Evolutionary conservation across 2,329 filamentous ascomycete genomes (phyloP).

Genomic region (Beauveria australis): DNA sequence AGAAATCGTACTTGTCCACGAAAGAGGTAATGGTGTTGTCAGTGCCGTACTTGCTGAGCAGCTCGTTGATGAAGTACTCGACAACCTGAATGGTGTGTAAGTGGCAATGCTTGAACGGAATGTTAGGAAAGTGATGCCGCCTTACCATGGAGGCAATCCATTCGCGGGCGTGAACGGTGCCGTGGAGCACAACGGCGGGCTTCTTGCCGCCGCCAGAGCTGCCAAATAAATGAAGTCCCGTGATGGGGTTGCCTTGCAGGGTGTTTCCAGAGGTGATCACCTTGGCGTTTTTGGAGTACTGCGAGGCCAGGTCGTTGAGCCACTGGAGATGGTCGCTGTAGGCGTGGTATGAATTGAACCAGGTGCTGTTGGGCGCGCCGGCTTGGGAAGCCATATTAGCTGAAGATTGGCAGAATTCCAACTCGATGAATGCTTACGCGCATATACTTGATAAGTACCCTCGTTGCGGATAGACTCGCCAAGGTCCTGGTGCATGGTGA

Average conservation of each 20-base stretch:
- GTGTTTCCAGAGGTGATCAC: slow-evolving; percentile 42
- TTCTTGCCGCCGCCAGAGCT: slow-evolving; percentile 31
- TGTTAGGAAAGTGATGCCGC: not conserved
- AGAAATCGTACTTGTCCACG: slow-evolving; percentile 57
- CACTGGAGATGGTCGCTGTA: slow-evolving; percentile 43
- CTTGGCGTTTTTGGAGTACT: slow-evolving; percentile 36
- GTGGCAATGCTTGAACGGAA: not conserved
- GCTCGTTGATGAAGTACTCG: slow-evolving; percentile 44
- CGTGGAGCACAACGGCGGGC: slow-evolving; percentile 48
- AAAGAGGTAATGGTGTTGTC: slow-evolving; percentile 32
- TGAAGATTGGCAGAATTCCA: not conserved
- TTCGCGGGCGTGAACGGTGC: slow-evolving; percentile 51
- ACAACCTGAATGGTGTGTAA: slow-evolving; percentile 22
- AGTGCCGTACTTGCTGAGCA: slow-evolving; percentile 38
- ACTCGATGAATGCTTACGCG: not conserved
- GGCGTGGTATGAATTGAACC: slow-evolving; percentile 46
- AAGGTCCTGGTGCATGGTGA: slow-evolving; percentile 32
- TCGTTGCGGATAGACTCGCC: slow-evolving; percentile 30
- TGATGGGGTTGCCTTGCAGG: slow-evolving; percentile 44
- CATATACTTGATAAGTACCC: slow-evolving; percentile 21
- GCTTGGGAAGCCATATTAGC: slow-evolving; percentile 12
- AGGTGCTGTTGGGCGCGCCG: slow-evolving; percentile 26
- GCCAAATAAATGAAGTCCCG: slow-evolving; percentile 52
- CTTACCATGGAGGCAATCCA: slow-evolving; percentile 48
- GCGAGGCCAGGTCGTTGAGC: slow-evolving; percentile 34